Base-by-base conservation (phyloP, 2,329 filamentous ascomycete species). In the Ophiostoma perfectum region DNA sequence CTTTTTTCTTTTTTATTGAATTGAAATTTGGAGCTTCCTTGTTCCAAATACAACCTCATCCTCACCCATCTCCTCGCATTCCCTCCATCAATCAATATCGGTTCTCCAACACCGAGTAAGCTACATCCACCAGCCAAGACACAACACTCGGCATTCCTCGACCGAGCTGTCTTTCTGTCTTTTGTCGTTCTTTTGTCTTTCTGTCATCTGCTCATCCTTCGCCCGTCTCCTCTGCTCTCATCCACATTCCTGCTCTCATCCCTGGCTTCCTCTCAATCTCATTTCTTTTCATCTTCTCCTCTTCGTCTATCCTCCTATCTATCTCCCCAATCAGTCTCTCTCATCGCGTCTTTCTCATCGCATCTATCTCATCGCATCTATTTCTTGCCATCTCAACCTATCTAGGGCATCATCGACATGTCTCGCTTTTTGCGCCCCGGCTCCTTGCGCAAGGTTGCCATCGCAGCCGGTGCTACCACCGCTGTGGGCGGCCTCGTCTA, bases 401-500 rank as follows among this genome's bases (percentile, higher is more conserved):
- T 27, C 27, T 27, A 27, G 27, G 27, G 27, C 27, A 27, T 8
- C 12, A 45, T 27, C 27, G 27, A 27, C 27, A 77, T 76, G 76
- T 74, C 75, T 62, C 69, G 74, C 47, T 73, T 78, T 67, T 52
- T 73, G 67, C 9, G 70, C 16, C 42, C 39, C 16, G 60, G 75
- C 66, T 70, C 80, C 55, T 70, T 82, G 58, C 80, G 82, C 73
- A 80, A 81, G 67, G 74, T 82, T 27, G 78, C 80, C 39, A 73
- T 81, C 39, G 80, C 82, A 2, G 76, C 79, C 62, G 79, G 79
- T 36, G 73, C 80, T 64, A 78, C 78, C 66, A 78, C 78, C 63
- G 77, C 78, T 60, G 78, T 78, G 38, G 80, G 81, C 70, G 80
- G 81, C 67, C 75, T 82, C 47, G 75, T 85, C 41, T 78, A 80